Base-by-base conservation (phyloP, 164 flowering plant species). In the Aristolochia fimbriata region DNA sequence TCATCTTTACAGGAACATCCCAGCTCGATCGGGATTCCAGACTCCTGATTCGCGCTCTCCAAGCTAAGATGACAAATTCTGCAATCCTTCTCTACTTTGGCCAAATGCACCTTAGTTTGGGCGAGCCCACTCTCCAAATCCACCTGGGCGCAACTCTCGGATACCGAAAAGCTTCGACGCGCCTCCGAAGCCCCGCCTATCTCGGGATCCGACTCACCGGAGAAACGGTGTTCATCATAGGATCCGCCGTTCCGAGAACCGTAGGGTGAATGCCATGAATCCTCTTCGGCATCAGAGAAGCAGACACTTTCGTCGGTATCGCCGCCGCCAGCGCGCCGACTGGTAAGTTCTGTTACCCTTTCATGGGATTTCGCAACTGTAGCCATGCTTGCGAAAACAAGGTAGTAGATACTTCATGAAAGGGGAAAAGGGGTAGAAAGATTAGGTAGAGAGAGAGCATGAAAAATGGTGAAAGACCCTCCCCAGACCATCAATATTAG, bases 1-100 rank as follows among this genome's bases (percentile, higher is more conserved):
- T 91, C 97, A 53, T 85, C 81, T 73, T 91, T 91, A 65, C 97
- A 91, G 60, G 83, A 81, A 66, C 96, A 91, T 15, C 97, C 97
- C 79, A 91, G 69, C 62, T 86, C 86, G 61, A 88, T 91, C 11
- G 95, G 77, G 55, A 71, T 63, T 2, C 95, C 97, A 55, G 76
- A 74, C 62, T 83, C 87, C 27, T 68, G 77, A 70, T 75, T 75
- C 50, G 59, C 64, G 53, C 71, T 75, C 60, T 81, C 90, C 74
- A 91, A 78, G 20, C 81, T 84, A 72, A 91, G 69, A 60, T 91
- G 97, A 62, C 97, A 91, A 69, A 91, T 91, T 67, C 97, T 77
- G 63, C 97, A 91, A 70, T 88, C 91, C 64, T 71, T 82, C 68
- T 83, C 97, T 2, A 65, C 78, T 57, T 65, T 78, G 3, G 70